phyloP scores from a whole-genome alignment of 495 filamentous ascomycete genomes.

The Penicillium taxi region DNA sequence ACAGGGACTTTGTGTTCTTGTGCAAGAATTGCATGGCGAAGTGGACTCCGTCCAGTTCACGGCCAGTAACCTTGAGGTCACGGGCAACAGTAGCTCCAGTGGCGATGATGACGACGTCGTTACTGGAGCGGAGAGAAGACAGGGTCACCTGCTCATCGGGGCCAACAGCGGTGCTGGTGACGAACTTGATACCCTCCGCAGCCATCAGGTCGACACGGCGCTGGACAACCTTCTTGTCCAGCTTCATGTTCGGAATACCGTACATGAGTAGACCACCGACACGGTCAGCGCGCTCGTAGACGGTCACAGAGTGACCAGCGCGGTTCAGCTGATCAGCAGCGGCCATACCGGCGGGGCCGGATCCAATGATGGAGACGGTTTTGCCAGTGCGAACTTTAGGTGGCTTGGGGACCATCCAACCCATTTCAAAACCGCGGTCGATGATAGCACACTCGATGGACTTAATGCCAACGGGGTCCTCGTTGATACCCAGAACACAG shows the following conservation, averaged over 20 bases:
- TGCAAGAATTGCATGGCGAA: slow-evolving; percentile 99
- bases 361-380: slow-evolving; percentile 87
- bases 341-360: slow-evolving; percentile 87
- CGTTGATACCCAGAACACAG: slow-evolving; percentile 96
- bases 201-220: slow-evolving; percentile 95
- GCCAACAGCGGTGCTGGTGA: slow-evolving; percentile 68
- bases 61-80: slow-evolving; percentile 87
- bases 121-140: slow-evolving; percentile 62
- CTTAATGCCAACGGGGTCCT: slow-evolving; percentile 97
- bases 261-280: slow-evolving; percentile 95
- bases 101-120: slow-evolving; percentile 87
- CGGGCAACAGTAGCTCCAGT: slow-evolving; percentile 97
- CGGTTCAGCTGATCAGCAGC: slow-evolving; percentile 94
- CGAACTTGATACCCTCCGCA: slow-evolving; percentile 79
- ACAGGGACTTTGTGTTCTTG: slow-evolving; percentile 95
- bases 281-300: slow-evolving; percentile 94
- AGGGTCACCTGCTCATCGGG: slow-evolving; percentile 64
- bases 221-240: slow-evolving; percentile 97
- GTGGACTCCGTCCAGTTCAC: slow-evolving; percentile 89
- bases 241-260: slow-evolving; percentile 99
- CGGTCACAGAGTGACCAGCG: slow-evolving; percentile 81
- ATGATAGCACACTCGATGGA: slow-evolving; percentile 99
- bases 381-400: slow-evolving; percentile 81
- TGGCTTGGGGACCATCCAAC: slow-evolving; percentile 90
- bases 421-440: slow-evolving; percentile 97